phyloP scores from a whole-genome alignment of 352 stramenopile genomes.

The Phytopythium boreale region DNA sequence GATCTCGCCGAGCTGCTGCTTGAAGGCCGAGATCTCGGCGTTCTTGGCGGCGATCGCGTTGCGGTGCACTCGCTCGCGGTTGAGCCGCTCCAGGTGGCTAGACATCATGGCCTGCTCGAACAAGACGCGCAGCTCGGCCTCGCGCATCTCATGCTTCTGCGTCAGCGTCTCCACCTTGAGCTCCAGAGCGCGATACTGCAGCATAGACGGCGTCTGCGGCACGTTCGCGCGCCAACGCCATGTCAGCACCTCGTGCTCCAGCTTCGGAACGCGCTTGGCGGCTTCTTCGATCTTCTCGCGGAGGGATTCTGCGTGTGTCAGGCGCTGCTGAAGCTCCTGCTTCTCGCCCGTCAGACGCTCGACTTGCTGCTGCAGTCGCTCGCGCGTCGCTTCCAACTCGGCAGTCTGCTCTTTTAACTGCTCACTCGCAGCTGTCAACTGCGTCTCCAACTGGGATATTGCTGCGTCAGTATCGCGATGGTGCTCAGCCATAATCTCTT shows the following conservation, averaged over 20 bases:
- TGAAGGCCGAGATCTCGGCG: constrained; percentile 73
- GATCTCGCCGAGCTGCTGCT: constrained; percentile 68
- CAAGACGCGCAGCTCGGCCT: constrained; percentile 74
- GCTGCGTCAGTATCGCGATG: not conserved
- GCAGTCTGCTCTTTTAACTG: constrained; percentile 26
- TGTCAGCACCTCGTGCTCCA: constrained; percentile 54
- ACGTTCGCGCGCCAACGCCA: constrained; percentile 44
- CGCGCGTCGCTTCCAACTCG: constrained; percentile 16
- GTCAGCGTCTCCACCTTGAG: constrained; percentile 70
- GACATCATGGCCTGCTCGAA: constrained; percentile 60
- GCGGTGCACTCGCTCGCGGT: constrained; percentile 49
- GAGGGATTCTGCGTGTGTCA: constrained; percentile 23
- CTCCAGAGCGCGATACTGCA: constrained; percentile 73
- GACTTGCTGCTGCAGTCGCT: constrained; percentile 27
- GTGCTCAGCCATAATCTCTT: not conserved
- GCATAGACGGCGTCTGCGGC: constrained; percentile 73
- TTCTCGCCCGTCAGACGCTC: constrained; percentile 24
- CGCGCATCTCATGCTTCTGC: constrained; percentile 71
- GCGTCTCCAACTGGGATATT: not conserved
- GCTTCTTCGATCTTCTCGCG: constrained; percentile 25
- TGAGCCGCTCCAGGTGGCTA: constrained; percentile 64
- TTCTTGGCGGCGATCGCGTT: constrained; percentile 71
- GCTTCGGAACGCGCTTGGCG: constrained; percentile 26
- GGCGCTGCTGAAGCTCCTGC: constrained; percentile 28
- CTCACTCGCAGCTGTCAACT: not conserved